Conservation (phyloP, 257 asterid genomes). For the Cinchona pubescens region DNA sequence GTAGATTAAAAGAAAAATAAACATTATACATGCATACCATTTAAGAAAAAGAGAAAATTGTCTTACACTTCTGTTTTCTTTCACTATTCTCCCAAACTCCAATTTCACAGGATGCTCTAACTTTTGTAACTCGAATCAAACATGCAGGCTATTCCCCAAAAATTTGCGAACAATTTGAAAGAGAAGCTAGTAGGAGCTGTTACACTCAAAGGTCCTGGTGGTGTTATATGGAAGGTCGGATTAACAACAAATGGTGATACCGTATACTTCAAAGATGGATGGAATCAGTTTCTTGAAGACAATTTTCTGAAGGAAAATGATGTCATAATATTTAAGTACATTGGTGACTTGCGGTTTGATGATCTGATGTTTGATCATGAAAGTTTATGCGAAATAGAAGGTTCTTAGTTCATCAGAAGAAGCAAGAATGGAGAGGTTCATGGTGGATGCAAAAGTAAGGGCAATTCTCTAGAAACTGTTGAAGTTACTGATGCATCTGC, state of each 20-base stretch:
- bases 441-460: slow-evolving; percentile 13
- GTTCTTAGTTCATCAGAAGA: slow-evolving; percentile 34
- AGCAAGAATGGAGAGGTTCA: slow-evolving; percentile 22
- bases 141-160: slow-evolving; percentile 36
- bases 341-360: slow-evolving; percentile 26
- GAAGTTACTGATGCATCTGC: slow-evolving; percentile 17
- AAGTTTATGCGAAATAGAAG: slow-evolving; percentile 37
- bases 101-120: not conserved
- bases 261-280: slow-evolving; percentile 27
- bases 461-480: slow-evolving; percentile 1
- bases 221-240: slow-evolving; percentile 28
- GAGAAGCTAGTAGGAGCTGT: slow-evolving; percentile 29
- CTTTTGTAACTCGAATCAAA: not conserved
- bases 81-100: not conserved
- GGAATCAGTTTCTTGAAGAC: slow-evolving; percentile 36
- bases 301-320: slow-evolving; percentile 34
- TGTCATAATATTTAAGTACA: slow-evolving; percentile 23
- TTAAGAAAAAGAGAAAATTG: not conserved
- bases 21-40: not conserved
- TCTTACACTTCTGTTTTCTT: not conserved
- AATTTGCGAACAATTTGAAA: slow-evolving; percentile 28
- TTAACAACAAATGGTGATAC: slow-evolving; percentile 13
- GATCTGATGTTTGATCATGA: slow-evolving; percentile 28
- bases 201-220: slow-evolving; percentile 39
- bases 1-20: not conserved